Base-by-base conservation (phyloP, 164 flowering plant species). In the Liriodendron chinense region DNA sequence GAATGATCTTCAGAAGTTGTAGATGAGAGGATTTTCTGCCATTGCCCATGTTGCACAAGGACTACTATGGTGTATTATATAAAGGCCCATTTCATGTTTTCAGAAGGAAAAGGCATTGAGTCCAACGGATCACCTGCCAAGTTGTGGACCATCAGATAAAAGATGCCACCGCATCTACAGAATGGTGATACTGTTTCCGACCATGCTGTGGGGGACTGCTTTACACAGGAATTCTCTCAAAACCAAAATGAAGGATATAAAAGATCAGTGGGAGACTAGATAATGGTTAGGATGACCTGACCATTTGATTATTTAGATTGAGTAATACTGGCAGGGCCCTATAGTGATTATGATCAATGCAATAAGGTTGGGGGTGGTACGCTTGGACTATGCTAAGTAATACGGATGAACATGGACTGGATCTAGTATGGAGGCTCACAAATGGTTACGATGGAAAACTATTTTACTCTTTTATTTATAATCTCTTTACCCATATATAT, bases 21-120 rank as follows among this genome's bases (percentile, higher is more conserved):
- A 84, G 80, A 67, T 84, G 84, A 84, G 85, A 86, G 73, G 89
- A 84, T 68, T 68, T 86, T 74, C 87, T 85, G 25, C 69, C 81
- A 24, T 74, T 86, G 85, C 79, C 83, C 34, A 63, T 23, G 22
- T 81, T 80, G 6, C 79, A 47, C 75, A 70, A 71, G 82, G 86
- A 84, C 48, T 84, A 86, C 71, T 63, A 78, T 69, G 88, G 86
- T 26, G 47, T 84, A 28, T 76, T 86, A 64, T 79, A 79, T 59
- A 75, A 81, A 53, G 85, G 81, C 49, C 70, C 74, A 20, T 68
- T 86, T 78, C 78, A 84, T 78, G 85, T 86, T 69, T 69, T 84
- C 34, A 76, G 2, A 77, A 49, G 84, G 85, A 80, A 74, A 23
- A 75, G 77, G 4, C 82, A 83, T 24, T 73, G 74, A 48, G 74